A percentile compares a stretch with the other conserved stretches of the same genome.
Conservation (phyloP, 164 flowering plant species). For the Chimonanthus salicifolius region DNA sequence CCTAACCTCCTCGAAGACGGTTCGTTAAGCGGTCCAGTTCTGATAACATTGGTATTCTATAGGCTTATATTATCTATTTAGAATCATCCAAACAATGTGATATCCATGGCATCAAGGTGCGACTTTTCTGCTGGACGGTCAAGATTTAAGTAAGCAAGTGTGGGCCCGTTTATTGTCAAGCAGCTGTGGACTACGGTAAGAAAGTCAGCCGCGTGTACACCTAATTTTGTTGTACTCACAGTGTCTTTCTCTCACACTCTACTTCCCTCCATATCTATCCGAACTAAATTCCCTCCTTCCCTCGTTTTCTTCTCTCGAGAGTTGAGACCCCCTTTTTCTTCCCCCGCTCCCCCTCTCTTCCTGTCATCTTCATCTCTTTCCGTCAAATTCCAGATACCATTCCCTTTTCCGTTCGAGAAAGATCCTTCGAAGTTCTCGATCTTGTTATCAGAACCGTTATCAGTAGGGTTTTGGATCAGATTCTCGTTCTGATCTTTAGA, state of each 20-base stretch:
- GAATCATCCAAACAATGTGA: too few species aligned
- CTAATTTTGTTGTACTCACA: background rate
- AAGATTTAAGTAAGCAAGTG: too few species aligned
- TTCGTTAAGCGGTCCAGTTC: too few species aligned
- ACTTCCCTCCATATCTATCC: conserved; percentile 95
- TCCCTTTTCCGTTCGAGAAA: background rate
- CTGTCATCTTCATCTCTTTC: conserved; percentile 6
- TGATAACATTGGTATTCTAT: too few species aligned
- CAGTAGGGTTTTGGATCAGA: conserved; percentile 5
- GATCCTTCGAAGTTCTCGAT: conserved; percentile 1
- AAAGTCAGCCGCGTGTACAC: background rate
- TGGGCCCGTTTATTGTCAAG: background rate
- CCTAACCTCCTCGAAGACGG: too few species aligned
- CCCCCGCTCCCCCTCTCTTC: conserved; percentile 11
- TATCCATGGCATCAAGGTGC: too few species aligned
- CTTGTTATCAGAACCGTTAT: conserved; percentile 3
- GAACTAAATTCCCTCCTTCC: conserved; percentile 79
- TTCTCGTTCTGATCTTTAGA: background rate
- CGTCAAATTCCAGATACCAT: background rate
- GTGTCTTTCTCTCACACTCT: background rate
- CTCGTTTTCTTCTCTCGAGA: conserved; percentile 48
- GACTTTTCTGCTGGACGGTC: background rate
- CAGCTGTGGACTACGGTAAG: background rate
- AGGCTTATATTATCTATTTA: too few species aligned
- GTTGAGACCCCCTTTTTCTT: background rate